These are phyloP conservation scores for Halenospora varia DNA, from an alignment of 495 filamentous ascomycete species.

Conservation along the genomic window DNA sequence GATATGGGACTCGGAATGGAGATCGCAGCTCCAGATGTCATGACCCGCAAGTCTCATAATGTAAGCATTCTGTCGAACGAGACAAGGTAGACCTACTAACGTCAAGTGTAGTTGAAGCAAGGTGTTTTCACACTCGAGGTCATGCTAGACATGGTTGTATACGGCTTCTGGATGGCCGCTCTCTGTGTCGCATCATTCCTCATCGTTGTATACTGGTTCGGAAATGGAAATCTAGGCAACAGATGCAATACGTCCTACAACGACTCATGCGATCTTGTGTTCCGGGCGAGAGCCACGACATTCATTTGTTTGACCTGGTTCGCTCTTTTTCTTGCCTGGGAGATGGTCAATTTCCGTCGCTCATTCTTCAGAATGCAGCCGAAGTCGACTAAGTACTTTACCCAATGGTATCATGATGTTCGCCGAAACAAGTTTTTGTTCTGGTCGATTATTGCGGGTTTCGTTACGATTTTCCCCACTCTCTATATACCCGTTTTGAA, in stretches of 20 bases:
- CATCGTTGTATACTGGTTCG: constrained; percentile 62
- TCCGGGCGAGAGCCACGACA: constrained; percentile 66
- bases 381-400: constrained; percentile 44
- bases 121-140: too few species aligned
- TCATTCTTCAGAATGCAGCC: constrained; percentile 67
- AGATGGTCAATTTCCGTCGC: constrained; percentile 64
- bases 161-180: constrained; percentile 62
- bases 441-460: constrained; percentile 52
- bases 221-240: constrained; percentile 63
- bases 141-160: too few species aligned
- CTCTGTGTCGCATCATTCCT: constrained; percentile 64
- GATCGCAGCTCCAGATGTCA: too few species aligned
- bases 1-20: too few species aligned
- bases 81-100: too few species aligned
- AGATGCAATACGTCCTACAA: constrained; percentile 60
- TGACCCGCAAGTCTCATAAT: too few species aligned
- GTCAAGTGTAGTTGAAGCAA: too few species aligned
- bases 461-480: constrained; percentile 67
- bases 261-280: constrained; percentile 53
- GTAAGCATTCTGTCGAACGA: too few species aligned
- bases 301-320: constrained; percentile 74
- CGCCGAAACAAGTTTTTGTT: constrained; percentile 67
- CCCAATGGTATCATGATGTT: constrained; percentile 56
- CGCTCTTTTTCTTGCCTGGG: constrained; percentile 70
- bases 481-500: constrained; percentile 72